Base-by-base conservation (phyloP, 148 eudicot species). In the Fagopyrum esculentum region DNA sequence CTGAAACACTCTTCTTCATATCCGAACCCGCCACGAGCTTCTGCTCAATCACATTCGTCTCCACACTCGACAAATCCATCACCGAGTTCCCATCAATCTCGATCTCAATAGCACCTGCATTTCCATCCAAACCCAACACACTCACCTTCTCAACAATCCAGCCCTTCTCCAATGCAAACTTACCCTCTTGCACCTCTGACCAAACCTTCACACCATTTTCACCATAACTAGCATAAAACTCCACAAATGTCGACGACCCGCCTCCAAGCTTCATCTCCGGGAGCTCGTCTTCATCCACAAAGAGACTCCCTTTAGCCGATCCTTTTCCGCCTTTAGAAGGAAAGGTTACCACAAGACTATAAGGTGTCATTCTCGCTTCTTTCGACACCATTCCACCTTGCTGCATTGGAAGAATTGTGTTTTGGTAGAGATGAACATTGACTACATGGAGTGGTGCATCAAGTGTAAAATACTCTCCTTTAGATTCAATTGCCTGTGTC, bases 281-380 rank as follows among this genome's bases (percentile, higher is more conserved):
- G 52, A 87, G 91, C 82, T 94, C 98, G 17, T 92, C 98, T 0
- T 94, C 83, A 45, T 94, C 98, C 0, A 94, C 91, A 80, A 86
- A 94, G 26, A 94, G 91, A 57, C 83, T 87, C 10, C 98, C 98
- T 75, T 77, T 85, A 56, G 93, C 96, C 78, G 86, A 45, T 4
- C 87, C 93, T 4, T 79, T 75, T 3, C 78, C 80, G 9, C 87
- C 89, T 0, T 91, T 95, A 0, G 89, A 79, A 0, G 97, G 97
- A 79, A 94, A 94, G 12, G 97, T 76, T 35, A 94, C 88, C 3
- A 92, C 81, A 13, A 94, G 97, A 78, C 78, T 85, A 57, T 92
- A 94, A 6, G 98, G 98, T 4, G 98, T 94, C 80, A 43, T 82
- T 78, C 98, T 89, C 30, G 98, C 98, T 64, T 89, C 89, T 80